Conservation (phyloP, 2,329 filamentous ascomycete genomes). For the Penicillium hordei region DNA sequence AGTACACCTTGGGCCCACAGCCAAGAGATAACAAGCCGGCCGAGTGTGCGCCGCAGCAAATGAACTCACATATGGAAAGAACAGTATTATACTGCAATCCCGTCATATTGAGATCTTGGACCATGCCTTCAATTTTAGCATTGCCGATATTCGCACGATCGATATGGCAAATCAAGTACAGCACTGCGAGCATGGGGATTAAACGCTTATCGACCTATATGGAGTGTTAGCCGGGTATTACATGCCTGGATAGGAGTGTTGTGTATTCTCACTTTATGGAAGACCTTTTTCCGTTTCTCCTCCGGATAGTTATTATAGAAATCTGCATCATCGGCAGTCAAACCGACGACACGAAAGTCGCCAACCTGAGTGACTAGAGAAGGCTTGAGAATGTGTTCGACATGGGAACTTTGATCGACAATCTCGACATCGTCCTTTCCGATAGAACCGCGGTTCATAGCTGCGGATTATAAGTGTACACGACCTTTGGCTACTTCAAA, state of each 20-base stretch:
- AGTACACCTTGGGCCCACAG: not conserved
- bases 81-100: slow-evolving; percentile 21
- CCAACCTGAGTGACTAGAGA: not conserved
- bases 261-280: slow-evolving; percentile 9
- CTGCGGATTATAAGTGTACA: not conserved
- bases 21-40: rapidly evolving
- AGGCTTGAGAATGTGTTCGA: slow-evolving; percentile 9
- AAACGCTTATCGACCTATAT: slow-evolving; percentile 14
- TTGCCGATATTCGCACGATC: slow-evolving; percentile 23
- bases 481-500: not conserved
- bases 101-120: slow-evolving; percentile 12
- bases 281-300: slow-evolving; percentile 11
- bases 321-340: slow-evolving; percentile 14
- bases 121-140: slow-evolving; percentile 20
- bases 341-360: slow-evolving; percentile 12
- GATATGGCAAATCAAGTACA: slow-evolving; percentile 18
- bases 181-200: slow-evolving; percentile 18
- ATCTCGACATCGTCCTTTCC: slow-evolving; percentile 13
- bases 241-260: not conserved
- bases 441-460: slow-evolving; percentile 9
- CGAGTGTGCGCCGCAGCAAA: not conserved
- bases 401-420: slow-evolving; percentile 7
- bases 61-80: slow-evolving; percentile 6
- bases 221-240: not conserved
- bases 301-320: slow-evolving; percentile 11